Percentiles rank a stretch among this genome's conserved stretches.
Evolutionary conservation across 2,329 filamentous ascomycete species (phyloP).

Genomic region (Phialophora chinensis): DNA sequence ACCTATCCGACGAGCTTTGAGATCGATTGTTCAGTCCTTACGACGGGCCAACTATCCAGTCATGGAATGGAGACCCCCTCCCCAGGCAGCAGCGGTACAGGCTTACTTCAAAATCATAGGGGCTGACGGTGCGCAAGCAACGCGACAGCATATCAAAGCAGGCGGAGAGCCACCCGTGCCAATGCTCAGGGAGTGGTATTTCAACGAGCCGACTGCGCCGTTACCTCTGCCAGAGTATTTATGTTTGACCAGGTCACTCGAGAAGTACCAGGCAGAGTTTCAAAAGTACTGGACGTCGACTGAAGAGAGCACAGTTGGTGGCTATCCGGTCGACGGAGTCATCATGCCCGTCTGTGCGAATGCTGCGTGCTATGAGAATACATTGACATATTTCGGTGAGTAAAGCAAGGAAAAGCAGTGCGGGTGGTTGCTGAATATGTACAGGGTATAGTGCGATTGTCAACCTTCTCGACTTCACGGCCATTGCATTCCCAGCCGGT

Average conservation of each 20-base stretch:
- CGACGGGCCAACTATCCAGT: constrained; percentile 59
- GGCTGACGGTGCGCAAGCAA: constrained; percentile 67
- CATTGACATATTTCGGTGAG: constrained; percentile 30
- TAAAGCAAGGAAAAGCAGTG: constrained; percentile 8
- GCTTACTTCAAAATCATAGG: constrained; percentile 45
- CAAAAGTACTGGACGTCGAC: constrained; percentile 40
- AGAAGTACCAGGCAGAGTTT: constrained; percentile 21
- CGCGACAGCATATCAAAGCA: constrained; percentile 58
- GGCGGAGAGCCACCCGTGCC: constrained; percentile 66
- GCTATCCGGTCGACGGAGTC: constrained; percentile 57
- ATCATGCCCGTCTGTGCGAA: constrained; percentile 67
- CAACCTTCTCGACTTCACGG: constrained; percentile 67
- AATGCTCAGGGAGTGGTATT: constrained; percentile 47
- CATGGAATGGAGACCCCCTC: constrained; percentile 36
- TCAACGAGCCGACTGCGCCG: constrained; percentile 7
- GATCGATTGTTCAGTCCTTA: constrained; percentile 43
- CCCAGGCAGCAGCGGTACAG: constrained; percentile 28
- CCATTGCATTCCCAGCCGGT: constrained; percentile 53
- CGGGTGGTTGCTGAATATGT: constrained; percentile 5
- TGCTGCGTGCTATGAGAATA: constrained; percentile 27
- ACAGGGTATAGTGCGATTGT: constrained; percentile 65
- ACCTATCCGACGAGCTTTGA: constrained; percentile 29
- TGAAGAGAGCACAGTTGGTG: constrained; percentile 44
- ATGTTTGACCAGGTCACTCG: constrained; percentile 8
- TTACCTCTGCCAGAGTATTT: constrained; percentile 24